Percentiles rank a stretch among this genome's conserved stretches.
Conservation (phyloP, 148 eudicot species). For the Fagopyrum esculentum region DNA sequence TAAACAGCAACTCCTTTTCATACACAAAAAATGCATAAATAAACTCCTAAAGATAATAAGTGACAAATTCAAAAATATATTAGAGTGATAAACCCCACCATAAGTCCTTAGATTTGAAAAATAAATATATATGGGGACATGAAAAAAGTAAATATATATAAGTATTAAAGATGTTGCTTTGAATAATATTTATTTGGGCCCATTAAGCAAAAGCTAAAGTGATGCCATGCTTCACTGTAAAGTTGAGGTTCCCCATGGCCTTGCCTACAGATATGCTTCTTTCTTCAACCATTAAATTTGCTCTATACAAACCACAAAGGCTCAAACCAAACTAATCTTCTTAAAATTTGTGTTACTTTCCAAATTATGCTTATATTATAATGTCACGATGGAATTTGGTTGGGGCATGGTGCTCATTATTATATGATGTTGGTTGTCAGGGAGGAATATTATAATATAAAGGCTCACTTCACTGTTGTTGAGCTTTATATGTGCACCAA, state of each 20-base stretch:
- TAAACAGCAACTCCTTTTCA: background rate
- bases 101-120: background rate
- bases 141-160: background rate
- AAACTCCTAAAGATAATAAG: conserved; percentile 2
- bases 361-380: background rate
- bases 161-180: background rate
- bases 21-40: background rate
- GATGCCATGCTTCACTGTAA: conserved; percentile 8
- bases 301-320: background rate
- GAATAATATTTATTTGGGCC: conserved; percentile 7
- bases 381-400: background rate
- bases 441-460: background rate
- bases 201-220: conserved; percentile 1
- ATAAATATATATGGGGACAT: background rate
- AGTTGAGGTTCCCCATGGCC: conserved; percentile 7
- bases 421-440: background rate
- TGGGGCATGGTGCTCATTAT: background rate
- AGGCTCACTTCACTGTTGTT: background rate
- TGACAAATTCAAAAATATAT: background rate
- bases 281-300: background rate
- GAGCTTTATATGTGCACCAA: conserved; percentile 2
- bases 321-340: conserved; percentile 2
- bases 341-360: background rate
- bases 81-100: background rate
- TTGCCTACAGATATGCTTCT: background rate